Percentiles rank a stretch among this genome's conserved stretches.
Evolutionary conservation across 2,329 filamentous ascomycete species (phyloP).

Genomic region (Colletotrichum chlorophyti): DNA sequence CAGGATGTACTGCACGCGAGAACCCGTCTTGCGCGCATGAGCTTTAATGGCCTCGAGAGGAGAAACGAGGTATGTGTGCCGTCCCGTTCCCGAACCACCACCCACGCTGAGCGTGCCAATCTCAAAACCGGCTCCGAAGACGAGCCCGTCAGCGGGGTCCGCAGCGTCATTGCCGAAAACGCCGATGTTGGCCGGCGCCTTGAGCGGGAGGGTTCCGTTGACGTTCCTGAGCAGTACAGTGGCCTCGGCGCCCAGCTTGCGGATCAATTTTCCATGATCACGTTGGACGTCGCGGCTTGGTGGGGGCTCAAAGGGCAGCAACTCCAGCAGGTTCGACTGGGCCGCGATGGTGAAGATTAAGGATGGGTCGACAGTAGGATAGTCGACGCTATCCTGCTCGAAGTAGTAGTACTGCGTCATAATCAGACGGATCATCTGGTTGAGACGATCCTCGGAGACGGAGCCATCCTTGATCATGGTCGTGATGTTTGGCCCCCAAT

Average conservation of each 20-base stretch:
- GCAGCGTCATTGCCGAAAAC: slow-evolving; percentile 71
- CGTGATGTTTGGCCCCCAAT: slow-evolving; percentile 63
- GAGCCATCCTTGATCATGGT: slow-evolving; percentile 64
- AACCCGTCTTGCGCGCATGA: slow-evolving; percentile 59
- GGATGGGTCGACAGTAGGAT: slow-evolving; percentile 46
- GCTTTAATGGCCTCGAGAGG: slow-evolving; percentile 70
- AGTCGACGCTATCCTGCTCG: slow-evolving; percentile 52
- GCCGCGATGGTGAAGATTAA: slow-evolving; percentile 14
- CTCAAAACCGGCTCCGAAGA: slow-evolving; percentile 56
- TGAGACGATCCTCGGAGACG: slow-evolving; percentile 64
- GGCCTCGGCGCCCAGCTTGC: slow-evolving; percentile 57
- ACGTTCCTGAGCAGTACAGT: slow-evolving; percentile 73
- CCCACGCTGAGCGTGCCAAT: slow-evolving; percentile 71
- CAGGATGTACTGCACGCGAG: slow-evolving; percentile 58
- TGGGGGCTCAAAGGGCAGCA: slow-evolving; percentile 42
- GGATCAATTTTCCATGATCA: slow-evolving; percentile 67
- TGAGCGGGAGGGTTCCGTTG: slow-evolving; percentile 61
- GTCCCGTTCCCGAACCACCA: slow-evolving; percentile 66
- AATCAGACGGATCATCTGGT: slow-evolving; percentile 72
- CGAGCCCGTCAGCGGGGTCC: slow-evolving; percentile 44
- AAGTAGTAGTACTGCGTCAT: slow-evolving; percentile 67
- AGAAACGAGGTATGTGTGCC: slow-evolving; percentile 70
- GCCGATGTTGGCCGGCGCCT: slow-evolving; percentile 58
- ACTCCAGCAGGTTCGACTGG: slow-evolving; percentile 9
- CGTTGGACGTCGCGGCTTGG: slow-evolving; percentile 61